Conservation (phyloP, 169 alveolate species). For the Cryptosporidium tyzzeri region DNA sequence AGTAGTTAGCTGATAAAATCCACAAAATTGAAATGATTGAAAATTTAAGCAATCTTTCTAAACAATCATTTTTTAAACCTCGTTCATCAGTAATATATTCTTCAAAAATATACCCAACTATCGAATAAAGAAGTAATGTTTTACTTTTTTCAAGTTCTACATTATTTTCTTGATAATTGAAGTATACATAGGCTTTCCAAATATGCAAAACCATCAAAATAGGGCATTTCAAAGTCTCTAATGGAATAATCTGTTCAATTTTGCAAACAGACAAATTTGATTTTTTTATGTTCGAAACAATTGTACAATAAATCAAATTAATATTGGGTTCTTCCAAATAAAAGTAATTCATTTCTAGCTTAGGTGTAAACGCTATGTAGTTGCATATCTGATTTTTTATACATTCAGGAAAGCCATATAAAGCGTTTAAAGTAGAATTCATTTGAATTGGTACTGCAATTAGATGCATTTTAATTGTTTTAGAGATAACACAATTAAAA, state of each 20-base stretch:
- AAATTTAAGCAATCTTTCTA: conserved; percentile 9
- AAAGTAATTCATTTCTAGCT: neutral
- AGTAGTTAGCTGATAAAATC: neutral
- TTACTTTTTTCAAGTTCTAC: neutral
- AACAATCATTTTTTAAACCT: neutral
- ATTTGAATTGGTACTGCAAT: neutral
- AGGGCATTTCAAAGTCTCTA: conserved; percentile 10
- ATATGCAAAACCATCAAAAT: neutral
- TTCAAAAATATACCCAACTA: conserved; percentile 3
- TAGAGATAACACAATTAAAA: conserved; percentile 1
- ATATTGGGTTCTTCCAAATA: neutral
- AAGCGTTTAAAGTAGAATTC: neutral
- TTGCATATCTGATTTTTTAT: conserved; percentile 9
- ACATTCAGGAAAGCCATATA: neutral
- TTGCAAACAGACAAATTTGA: neutral
- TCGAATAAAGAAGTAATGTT: neutral
- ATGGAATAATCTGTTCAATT: neutral
- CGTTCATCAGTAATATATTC: neutral
- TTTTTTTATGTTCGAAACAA: neutral
- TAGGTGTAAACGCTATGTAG: neutral
- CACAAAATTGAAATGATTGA: conserved; percentile 19
- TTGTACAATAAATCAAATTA: neutral
- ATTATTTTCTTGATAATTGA: neutral
- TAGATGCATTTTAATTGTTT: neutral
- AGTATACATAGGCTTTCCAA: neutral